Percentiles rank a stretch among this genome's conserved stretches.
phyloP scores from a whole-genome alignment of 495 filamentous ascomycete genomes.

The Barbatosphaeria neglecta region DNA sequence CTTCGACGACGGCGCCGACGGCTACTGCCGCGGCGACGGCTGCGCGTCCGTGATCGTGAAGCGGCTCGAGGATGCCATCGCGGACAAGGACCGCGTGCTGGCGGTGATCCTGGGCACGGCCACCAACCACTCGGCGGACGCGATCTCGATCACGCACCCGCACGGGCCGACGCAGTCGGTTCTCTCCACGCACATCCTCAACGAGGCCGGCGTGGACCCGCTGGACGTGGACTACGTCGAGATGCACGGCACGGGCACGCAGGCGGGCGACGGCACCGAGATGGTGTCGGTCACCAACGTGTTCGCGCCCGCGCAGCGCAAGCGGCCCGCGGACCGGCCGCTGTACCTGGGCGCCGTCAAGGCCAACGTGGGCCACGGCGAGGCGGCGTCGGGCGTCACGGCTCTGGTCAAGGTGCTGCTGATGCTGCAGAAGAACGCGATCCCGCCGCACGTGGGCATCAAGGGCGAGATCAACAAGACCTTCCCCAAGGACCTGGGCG shows the following conservation, averaged over 20 bases:
- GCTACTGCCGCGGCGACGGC: constrained; percentile 66
- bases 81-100: constrained; percentile 63
- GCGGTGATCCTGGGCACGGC: constrained; percentile 54
- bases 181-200: constrained; percentile 57
- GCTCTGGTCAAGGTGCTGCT: constrained; percentile 74
- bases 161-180: constrained; percentile 59
- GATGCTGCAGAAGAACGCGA: constrained; percentile 75
- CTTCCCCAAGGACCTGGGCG: constrained; percentile 61
- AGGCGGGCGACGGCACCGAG: constrained; percentile 70
- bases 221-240: constrained; percentile 72
- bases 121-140: constrained; percentile 67
- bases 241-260: constrained; percentile 84
- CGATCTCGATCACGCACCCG: constrained; percentile 76
- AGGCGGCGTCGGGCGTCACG: constrained; percentile 76
- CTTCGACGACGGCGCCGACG: constrained; percentile 65
- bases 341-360: constrained; percentile 79
- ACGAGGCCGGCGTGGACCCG: constrained; percentile 58
- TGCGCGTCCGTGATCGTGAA: constrained; percentile 65
- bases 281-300: constrained; percentile 67
- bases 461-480: constrained; percentile 69
- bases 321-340: constrained; percentile 54
- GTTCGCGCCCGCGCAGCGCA: constrained; percentile 62
- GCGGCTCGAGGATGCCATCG: constrained; percentile 59
- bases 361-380: constrained; percentile 81
- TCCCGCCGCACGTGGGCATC: constrained; percentile 83